Evolutionary conservation across 2,329 filamentous ascomycete genomes (phyloP).

Genomic region (Fusarium pilosicola): DNA sequence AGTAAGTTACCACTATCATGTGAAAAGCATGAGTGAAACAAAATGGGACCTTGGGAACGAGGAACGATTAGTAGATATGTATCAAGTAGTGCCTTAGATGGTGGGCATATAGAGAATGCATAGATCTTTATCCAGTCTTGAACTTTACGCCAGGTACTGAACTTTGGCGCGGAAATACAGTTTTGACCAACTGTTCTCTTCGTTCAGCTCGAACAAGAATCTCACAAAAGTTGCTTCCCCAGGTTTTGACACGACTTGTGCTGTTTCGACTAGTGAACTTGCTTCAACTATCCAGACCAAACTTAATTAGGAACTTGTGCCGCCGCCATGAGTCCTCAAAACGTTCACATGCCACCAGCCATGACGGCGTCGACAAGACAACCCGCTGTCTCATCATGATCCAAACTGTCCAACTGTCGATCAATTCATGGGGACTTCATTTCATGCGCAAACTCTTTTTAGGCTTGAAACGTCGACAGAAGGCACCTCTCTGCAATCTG

Average conservation of each 20-base stretch:
- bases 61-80: background rate
- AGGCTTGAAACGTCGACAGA: background rate
- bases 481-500: background rate
- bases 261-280: slow-evolving; percentile 14
- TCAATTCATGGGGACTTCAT: slow-evolving; percentile 14
- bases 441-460: slow-evolving; percentile 22
- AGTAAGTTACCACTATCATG: slow-evolving; percentile 15
- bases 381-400: slow-evolving; percentile 3
- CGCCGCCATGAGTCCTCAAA: slow-evolving; percentile 19
- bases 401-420: slow-evolving; percentile 1
- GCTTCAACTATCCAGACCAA: slow-evolving; percentile 16
- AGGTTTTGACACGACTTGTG: slow-evolving; percentile 27
- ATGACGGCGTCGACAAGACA: background rate
- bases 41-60: background rate
- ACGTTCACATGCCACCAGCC: slow-evolving; percentile 35
- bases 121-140: background rate
- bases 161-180: background rate
- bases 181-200: background rate
- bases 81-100: no score
- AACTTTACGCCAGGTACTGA: background rate
- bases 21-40: slow-evolving; percentile 19
- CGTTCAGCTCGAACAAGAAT: background rate
- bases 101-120: background rate
- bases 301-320: slow-evolving; percentile 35
- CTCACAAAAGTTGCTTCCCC: slow-evolving; percentile 26